Percentiles rank a stretch among this genome's conserved stretches.
phyloP scores from a whole-genome alignment of 2,329 filamentous ascomycete species.

The Aspergillus pseudoviridinutans region DNA sequence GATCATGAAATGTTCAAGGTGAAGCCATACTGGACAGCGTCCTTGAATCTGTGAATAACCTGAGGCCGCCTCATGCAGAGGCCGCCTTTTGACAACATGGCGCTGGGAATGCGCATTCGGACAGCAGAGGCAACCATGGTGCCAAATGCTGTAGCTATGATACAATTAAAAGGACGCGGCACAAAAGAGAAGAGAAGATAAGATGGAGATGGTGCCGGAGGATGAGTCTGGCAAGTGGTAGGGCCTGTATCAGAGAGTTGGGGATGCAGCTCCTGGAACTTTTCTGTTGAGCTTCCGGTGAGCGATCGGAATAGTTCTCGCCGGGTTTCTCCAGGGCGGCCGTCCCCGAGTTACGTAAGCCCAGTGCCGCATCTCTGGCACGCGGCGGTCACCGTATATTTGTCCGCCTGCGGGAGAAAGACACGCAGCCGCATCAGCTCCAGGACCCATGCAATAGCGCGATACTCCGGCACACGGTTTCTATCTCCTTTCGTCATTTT shows the following conservation, averaged over 20 bases:
- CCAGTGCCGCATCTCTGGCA: slow-evolving; percentile 13
- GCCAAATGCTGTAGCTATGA: slow-evolving; percentile 27
- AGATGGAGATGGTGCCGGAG: slow-evolving; percentile 14
- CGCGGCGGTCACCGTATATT: slow-evolving; percentile 16
- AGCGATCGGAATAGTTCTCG: slow-evolving; percentile 30
- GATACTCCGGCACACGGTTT: background rate
- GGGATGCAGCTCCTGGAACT: slow-evolving; percentile 31
- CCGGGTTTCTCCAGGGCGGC: slow-evolving; percentile 18
- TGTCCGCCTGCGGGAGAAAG: slow-evolving; percentile 25
- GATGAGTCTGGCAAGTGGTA: slow-evolving; percentile 21
- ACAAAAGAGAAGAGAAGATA: slow-evolving; percentile 15
- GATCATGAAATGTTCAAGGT: background rate
- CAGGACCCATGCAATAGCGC: slow-evolving; percentile 1
- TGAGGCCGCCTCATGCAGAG: slow-evolving; percentile 44
- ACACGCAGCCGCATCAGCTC: slow-evolving; percentile 24
- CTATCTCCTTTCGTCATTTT: slow-evolving; percentile 10
- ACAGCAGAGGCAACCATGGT: slow-evolving; percentile 54
- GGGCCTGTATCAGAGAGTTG: slow-evolving; percentile 27
- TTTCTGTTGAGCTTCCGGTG: slow-evolving; percentile 43
- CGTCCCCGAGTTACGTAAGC: slow-evolving; percentile 18
- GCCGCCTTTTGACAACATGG: slow-evolving; percentile 40
- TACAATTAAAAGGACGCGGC: slow-evolving; percentile 20
- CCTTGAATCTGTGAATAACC: slow-evolving; percentile 42
- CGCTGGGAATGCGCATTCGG: slow-evolving; percentile 43
- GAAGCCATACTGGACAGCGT: slow-evolving; percentile 37